Evolutionary conservation across 1,284 basidiomycete species (phyloP).

Genomic region (Austroboletus niveus): DNA sequence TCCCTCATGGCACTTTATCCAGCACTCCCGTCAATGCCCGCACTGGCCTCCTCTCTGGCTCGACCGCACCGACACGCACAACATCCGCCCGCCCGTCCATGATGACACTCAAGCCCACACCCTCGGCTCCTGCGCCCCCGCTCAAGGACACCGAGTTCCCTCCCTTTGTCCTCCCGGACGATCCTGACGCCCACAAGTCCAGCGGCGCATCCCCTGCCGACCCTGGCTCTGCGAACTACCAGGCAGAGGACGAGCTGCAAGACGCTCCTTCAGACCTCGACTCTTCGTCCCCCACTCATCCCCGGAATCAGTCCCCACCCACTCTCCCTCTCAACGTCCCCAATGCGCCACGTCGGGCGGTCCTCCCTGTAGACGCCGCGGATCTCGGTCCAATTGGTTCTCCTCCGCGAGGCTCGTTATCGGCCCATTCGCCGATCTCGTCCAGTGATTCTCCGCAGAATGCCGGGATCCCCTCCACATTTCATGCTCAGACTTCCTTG

Average conservation of each 20-base stretch:
- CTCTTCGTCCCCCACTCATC: constrained; percentile 9
- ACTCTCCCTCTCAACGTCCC: constrained; percentile 55
- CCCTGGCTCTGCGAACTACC: background rate
- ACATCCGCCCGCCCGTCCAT: constrained; percentile 57
- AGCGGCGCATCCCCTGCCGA: constrained; percentile 1
- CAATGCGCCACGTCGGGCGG: constrained; percentile 39
- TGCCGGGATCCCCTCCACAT: constrained; percentile 39
- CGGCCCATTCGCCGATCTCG: constrained; percentile 52
- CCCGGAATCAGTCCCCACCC: constrained; percentile 31
- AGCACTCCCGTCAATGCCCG: constrained; percentile 25
- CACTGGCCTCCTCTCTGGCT: constrained; percentile 51
- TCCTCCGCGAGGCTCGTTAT: constrained; percentile 51
- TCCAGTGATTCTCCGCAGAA: constrained; percentile 74
- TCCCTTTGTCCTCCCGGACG: constrained; percentile 62
- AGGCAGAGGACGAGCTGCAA: constrained; percentile 6
- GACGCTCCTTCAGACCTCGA: constrained; percentile 4
- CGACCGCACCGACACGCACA: constrained; percentile 50
- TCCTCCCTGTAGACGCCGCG: constrained; percentile 31
- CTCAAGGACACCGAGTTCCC: constrained; percentile 75
- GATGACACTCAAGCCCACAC: constrained; percentile 67
- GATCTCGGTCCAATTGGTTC: constrained; percentile 81
- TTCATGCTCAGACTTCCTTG: constrained; percentile 34
- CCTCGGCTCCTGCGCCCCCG: constrained; percentile 75
- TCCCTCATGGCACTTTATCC: constrained; percentile 11
- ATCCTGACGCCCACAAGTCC: constrained; percentile 38